These are phyloP conservation scores for Ceratobasidium sp. DNA, from an alignment of 1,284 basidiomycete species.

Conservation along the genomic window DNA sequence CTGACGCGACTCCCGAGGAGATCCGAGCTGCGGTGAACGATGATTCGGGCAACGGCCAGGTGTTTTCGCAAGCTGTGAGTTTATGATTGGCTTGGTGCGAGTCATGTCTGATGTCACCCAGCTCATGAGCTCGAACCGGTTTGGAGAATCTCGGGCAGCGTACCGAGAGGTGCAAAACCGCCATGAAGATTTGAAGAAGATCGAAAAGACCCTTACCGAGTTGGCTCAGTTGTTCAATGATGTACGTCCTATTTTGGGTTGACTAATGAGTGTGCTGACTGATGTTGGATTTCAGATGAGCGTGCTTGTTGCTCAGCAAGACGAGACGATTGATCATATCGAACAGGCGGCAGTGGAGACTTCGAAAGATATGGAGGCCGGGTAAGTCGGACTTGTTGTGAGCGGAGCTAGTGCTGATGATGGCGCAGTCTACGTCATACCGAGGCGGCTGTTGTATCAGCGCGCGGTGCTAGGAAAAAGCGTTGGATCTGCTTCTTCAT, in stretches of 20 bases:
- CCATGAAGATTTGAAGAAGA: conserved; percentile 65
- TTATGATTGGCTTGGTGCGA: background rate
- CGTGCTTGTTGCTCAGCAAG: conserved; percentile 62
- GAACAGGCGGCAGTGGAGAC: conserved; percentile 55
- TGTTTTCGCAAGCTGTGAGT: conserved; percentile 63
- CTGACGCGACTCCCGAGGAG: conserved; percentile 62
- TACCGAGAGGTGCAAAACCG: conserved; percentile 65
- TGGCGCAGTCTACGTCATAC: conserved; percentile 52
- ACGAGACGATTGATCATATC: conserved; percentile 57
- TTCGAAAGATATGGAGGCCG: conserved; percentile 56
- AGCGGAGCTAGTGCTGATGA: conserved; percentile 45
- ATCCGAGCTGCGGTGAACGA: conserved; percentile 59
- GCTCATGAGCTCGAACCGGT: conserved; percentile 62
- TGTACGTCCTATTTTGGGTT: conserved; percentile 44
- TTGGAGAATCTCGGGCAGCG: conserved; percentile 62
- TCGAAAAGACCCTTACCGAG: conserved; percentile 66
- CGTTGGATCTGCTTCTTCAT: conserved; percentile 56
- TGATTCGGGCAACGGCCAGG: conserved; percentile 57
- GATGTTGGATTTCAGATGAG: conserved; percentile 50
- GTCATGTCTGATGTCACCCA: conserved; percentile 42
- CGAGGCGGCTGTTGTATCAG: conserved; percentile 59
- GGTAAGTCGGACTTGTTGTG: conserved; percentile 51
- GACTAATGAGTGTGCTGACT: conserved; percentile 52
- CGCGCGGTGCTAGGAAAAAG: conserved; percentile 60
- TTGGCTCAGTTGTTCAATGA: conserved; percentile 67